A percentile compares a stretch with the other conserved stretches of the same genome.
phyloP scores from a whole-genome alignment of 2,329 filamentous ascomycete species.

The Arthrobotrys megalospora region DNA sequence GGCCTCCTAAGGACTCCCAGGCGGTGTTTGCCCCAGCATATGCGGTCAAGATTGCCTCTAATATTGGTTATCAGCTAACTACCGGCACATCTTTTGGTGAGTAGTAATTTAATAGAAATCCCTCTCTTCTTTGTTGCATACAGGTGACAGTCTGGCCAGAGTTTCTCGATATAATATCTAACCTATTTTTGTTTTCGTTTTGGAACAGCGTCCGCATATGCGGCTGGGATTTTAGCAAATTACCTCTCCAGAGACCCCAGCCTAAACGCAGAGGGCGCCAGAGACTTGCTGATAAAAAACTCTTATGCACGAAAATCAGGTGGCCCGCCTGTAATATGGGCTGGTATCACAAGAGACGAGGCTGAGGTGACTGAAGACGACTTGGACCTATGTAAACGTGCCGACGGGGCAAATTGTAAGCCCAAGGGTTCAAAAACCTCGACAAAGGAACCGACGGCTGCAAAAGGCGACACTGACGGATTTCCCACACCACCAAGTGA shows the following conservation, averaged over 20 bases:
- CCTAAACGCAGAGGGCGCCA: background rate
- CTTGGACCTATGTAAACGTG: slow-evolving; percentile 1
- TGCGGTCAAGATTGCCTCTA: slow-evolving; percentile 45
- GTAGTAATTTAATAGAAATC: background rate
- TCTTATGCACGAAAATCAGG: slow-evolving; percentile 11
- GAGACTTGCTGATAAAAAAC: background rate
- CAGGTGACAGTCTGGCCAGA: background rate
- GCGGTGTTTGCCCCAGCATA: slow-evolving; percentile 39
- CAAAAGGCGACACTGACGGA: background rate
- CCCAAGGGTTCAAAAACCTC: background rate
- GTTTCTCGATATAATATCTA: background rate
- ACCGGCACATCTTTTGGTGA: slow-evolving; percentile 50
- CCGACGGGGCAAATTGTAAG: background rate
- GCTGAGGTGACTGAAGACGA: background rate
- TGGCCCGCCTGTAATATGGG: slow-evolving; percentile 43
- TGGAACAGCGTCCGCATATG: slow-evolving; percentile 33
- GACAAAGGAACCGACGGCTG: background rate
- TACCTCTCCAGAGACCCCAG: slow-evolving; percentile 6
- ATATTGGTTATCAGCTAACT: slow-evolving; percentile 47
- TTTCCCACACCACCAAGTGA: background rate
- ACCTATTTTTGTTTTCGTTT: background rate
- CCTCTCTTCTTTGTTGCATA: background rate
- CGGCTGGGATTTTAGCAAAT: slow-evolving; percentile 38
- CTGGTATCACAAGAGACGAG: background rate
- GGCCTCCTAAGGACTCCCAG: background rate